Evolutionary conservation across 2,329 filamentous ascomycete genomes (phyloP).

Genomic region (Hymenoscyphus infarciens): DNA sequence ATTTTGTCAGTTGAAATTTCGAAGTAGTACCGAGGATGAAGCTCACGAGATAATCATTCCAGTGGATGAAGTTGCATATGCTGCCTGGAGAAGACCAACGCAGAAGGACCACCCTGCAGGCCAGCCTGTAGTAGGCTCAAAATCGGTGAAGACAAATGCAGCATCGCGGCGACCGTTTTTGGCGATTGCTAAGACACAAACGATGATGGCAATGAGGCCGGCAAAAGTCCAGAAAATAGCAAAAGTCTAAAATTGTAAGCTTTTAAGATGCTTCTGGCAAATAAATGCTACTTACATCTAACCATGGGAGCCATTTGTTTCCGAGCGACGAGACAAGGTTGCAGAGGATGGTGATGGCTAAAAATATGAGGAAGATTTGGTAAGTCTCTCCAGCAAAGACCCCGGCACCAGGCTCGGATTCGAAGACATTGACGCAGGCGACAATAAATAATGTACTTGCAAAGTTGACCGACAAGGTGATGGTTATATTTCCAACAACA

Average conservation of each 20-base stretch:
- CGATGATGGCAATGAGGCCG: conserved; percentile 62
- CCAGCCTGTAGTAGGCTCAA: conserved; percentile 68
- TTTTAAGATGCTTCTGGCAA: background rate
- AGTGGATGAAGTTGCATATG: conserved; percentile 70
- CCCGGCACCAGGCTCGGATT: conserved; percentile 43
- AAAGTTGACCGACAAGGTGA: conserved; percentile 72
- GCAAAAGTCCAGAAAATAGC: conserved; percentile 74
- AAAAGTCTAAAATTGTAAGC: conserved; percentile 51
- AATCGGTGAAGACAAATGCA: conserved; percentile 63
- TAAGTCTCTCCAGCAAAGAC: conserved; percentile 44
- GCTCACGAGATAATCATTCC: conserved; percentile 77
- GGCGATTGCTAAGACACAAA: conserved; percentile 61
- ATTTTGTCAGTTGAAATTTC: background rate
- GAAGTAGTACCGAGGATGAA: conserved; percentile 27
- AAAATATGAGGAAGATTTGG: conserved; percentile 47
- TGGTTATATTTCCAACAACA: conserved; percentile 73
- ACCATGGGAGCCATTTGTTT: conserved; percentile 50
- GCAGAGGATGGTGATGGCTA: conserved; percentile 46
- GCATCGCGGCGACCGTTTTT: conserved; percentile 56
- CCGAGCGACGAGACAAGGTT: conserved; percentile 49
- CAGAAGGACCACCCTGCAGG: conserved; percentile 68
- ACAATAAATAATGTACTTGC: conserved; percentile 41
- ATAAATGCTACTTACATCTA: conserved; percentile 56
- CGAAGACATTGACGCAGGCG: conserved; percentile 53
- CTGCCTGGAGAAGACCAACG: conserved; percentile 68